phyloP scores from a whole-genome alignment of 2,329 filamentous ascomycete species.

The Lecanoromycetidae sp. region DNA sequence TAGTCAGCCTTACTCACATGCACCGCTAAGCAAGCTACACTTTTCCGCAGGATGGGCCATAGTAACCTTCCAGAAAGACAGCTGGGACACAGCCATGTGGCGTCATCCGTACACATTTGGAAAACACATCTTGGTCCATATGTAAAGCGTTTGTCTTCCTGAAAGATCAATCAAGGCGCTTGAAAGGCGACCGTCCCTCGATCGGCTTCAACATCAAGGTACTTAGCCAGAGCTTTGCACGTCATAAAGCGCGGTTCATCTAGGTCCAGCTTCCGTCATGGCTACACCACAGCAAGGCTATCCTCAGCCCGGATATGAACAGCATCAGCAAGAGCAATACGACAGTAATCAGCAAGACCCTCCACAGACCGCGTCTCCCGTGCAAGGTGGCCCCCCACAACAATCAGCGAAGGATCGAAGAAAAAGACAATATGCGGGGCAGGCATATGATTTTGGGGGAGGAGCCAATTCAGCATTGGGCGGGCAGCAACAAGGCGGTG shows the following conservation, averaged over 20 bases:
- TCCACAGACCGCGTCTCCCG: slow-evolving; percentile 27
- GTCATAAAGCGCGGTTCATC: neutral
- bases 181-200: neutral
- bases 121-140: neutral
- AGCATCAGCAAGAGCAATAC: slow-evolving; percentile 28
- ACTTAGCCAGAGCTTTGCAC: neutral
- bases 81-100: neutral
- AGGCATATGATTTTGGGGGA: slow-evolving; percentile 83
- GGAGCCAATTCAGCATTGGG: slow-evolving; percentile 65
- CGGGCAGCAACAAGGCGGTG: slow-evolving; percentile 38
- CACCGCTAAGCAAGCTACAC: neutral
- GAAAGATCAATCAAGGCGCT: too few relatives aligned
- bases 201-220: neutral
- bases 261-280: slow-evolving; percentile 26
- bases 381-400: slow-evolving; percentile 23
- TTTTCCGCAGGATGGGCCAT: neutral
- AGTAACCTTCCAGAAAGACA: neutral
- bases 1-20: neutral
- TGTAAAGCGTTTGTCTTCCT: too few relatives aligned
- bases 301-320: slow-evolving; percentile 33
- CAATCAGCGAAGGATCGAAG: slow-evolving; percentile 21
- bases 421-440: slow-evolving; percentile 53
- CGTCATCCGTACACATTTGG: neutral
- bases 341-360: slow-evolving; percentile 26
- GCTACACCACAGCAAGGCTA: slow-evolving; percentile 41